Conservation (phyloP, 1,284 basidiomycete species). For the Puccinia coronata region DNA sequence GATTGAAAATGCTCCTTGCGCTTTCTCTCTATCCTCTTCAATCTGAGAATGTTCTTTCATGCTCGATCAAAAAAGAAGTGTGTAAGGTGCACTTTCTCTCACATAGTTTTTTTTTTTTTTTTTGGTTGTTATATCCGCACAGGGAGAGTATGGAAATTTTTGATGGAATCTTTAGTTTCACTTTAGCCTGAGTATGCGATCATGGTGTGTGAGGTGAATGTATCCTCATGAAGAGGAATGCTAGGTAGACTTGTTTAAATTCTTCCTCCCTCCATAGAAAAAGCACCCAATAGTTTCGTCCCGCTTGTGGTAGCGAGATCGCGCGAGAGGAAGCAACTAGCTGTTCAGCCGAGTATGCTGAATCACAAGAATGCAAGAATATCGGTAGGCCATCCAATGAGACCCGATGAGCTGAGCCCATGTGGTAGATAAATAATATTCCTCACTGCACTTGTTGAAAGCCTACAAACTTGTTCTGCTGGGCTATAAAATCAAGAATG, state of each 20-base stretch:
- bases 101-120: not conserved
- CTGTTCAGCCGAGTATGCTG: too few relatives aligned
- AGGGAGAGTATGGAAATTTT: not conserved
- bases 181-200: not conserved
- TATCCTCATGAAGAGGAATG: not conserved
- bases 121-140: not conserved
- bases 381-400: too few relatives aligned
- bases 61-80: not conserved
- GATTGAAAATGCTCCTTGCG: too few relatives aligned
- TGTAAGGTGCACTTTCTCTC: not conserved
- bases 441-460: too few relatives aligned
- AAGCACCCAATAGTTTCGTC: too few relatives aligned
- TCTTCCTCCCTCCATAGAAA: not conserved
- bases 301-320: too few relatives aligned
- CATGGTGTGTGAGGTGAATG: not conserved
- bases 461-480: not conserved
- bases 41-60: constrained; percentile 2
- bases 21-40: too few relatives aligned
- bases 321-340: too few relatives aligned
- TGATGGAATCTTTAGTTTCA: not conserved
- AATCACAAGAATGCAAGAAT: too few relatives aligned
- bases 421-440: too few relatives aligned
- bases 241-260: not conserved
- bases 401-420: too few relatives aligned
- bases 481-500: not conserved